Evolutionary conservation across 1,284 basidiomycete genomes (phyloP).

Genomic region (Lentinula novae-zelandiae): DNA sequence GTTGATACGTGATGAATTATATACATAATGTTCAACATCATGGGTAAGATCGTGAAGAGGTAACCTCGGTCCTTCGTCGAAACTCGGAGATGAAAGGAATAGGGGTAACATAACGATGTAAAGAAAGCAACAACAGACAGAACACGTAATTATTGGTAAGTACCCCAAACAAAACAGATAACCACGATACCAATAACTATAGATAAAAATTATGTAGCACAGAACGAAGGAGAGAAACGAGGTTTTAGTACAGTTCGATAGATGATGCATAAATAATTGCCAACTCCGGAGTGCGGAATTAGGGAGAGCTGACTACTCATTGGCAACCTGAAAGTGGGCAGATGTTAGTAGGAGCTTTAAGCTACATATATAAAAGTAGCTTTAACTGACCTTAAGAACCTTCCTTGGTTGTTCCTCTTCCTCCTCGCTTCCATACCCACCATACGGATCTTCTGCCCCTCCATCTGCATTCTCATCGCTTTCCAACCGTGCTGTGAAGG

Average conservation of each 20-base stretch:
- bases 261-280: slow-evolving; percentile 3
- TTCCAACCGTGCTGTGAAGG: slow-evolving; percentile 24
- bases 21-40: no score
- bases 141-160: not conserved
- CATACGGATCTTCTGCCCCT: slow-evolving; percentile 27
- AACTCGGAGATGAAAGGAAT: not conserved
- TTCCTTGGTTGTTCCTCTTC: slow-evolving; percentile 20
- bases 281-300: not conserved
- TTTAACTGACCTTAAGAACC: slow-evolving; percentile 40
- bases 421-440: slow-evolving; percentile 10
- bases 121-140: no score
- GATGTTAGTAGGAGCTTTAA: not conserved
- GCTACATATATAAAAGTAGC: not conserved
- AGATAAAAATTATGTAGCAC: not conserved
- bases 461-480: slow-evolving; percentile 17
- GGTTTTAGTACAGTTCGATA: not conserved
- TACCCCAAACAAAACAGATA: not conserved
- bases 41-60: not conserved
- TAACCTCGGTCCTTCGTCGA: not conserved
- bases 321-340: slow-evolving; percentile 31
- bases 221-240: not conserved
- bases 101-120: not conserved
- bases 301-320: slow-evolving; percentile 23
- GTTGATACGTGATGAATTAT: no score
- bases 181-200: not conserved